Evolutionary conservation across 352 stramenopile genomes (phyloP).

Genomic region (Globisporangium mamillatum): DNA sequence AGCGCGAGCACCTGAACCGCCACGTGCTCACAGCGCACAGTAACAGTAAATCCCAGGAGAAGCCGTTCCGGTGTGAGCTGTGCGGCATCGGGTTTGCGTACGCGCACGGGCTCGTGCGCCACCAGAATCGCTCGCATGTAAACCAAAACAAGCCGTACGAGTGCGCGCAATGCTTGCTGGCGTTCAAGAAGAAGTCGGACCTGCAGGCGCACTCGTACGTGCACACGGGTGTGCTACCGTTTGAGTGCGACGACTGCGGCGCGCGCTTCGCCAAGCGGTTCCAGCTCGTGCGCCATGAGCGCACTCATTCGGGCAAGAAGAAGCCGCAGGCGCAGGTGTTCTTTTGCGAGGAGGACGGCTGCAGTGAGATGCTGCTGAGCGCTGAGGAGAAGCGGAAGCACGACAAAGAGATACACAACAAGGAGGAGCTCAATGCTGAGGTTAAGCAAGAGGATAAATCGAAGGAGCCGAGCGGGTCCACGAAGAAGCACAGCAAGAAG

Average conservation of each 20-base stretch:
- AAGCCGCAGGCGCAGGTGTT: slow-evolving; percentile 40
- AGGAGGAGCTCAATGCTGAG: background rate
- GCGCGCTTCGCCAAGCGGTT: slow-evolving; percentile 65
- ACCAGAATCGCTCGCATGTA: slow-evolving; percentile 44
- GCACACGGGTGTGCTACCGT: slow-evolving; percentile 72
- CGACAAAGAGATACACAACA: slow-evolving; percentile 29
- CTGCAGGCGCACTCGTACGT: slow-evolving; percentile 76
- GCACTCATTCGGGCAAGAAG: slow-evolving; percentile 28
- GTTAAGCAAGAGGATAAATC: background rate
- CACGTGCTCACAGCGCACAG: slow-evolving; percentile 50
- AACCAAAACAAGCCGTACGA: slow-evolving; percentile 58
- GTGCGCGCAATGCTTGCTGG: slow-evolving; percentile 54
- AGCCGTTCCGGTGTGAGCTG: slow-evolving; percentile 54
- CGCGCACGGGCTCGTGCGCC: slow-evolving; percentile 61
- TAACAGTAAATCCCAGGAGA: slow-evolving; percentile 22
- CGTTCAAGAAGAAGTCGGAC: slow-evolving; percentile 82
- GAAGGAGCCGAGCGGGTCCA: background rate
- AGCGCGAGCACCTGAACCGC: slow-evolving; percentile 58
- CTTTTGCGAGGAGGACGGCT: slow-evolving; percentile 44
- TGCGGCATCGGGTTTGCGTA: slow-evolving; percentile 61
- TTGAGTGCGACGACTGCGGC: slow-evolving; percentile 60
- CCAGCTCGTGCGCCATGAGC: slow-evolving; percentile 47
- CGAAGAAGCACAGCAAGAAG: slow-evolving; percentile 14
- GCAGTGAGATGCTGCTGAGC: slow-evolving; percentile 55
- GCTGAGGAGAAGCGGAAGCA: slow-evolving; percentile 42